phyloP scores from a whole-genome alignment of 2,329 filamentous ascomycete species.

The Aspergillus terreus region DNA sequence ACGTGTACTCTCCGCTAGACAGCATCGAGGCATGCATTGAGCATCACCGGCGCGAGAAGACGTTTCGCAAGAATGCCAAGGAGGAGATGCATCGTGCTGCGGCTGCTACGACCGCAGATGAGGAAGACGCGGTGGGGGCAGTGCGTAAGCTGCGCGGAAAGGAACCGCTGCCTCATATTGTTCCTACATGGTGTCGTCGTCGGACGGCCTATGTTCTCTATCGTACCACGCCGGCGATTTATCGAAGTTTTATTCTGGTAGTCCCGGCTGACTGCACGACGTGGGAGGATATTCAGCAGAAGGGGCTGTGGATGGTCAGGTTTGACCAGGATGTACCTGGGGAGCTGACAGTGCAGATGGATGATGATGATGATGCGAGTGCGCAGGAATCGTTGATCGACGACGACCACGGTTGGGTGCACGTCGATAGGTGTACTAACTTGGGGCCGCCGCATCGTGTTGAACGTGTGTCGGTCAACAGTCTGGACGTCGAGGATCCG shows the following conservation, averaged over 20 bases:
- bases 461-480: background rate
- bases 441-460: background rate
- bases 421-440: background rate
- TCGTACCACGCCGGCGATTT: background rate
- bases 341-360: constrained; percentile 4
- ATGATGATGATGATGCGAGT: background rate
- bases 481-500: background rate
- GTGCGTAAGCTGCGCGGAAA: background rate
- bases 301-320: constrained; percentile 6
- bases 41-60: constrained; percentile 12
- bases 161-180: background rate
- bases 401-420: background rate
- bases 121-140: background rate
- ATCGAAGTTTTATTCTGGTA: background rate
- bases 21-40: constrained; percentile 12
- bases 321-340: constrained; percentile 11
- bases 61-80: constrained; percentile 1
- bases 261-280: background rate
- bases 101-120: background rate
- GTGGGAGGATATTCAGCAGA: constrained; percentile 9
- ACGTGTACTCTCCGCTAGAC: constrained; percentile 10
- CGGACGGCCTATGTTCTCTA: background rate
- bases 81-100: background rate
- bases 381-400: background rate
- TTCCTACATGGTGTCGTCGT: background rate